Evolutionary conservation across 306 rosid species (phyloP), one percentile per base, ranked within the genome.

Genomic region (Astragalus glycyphyllos): DNA sequence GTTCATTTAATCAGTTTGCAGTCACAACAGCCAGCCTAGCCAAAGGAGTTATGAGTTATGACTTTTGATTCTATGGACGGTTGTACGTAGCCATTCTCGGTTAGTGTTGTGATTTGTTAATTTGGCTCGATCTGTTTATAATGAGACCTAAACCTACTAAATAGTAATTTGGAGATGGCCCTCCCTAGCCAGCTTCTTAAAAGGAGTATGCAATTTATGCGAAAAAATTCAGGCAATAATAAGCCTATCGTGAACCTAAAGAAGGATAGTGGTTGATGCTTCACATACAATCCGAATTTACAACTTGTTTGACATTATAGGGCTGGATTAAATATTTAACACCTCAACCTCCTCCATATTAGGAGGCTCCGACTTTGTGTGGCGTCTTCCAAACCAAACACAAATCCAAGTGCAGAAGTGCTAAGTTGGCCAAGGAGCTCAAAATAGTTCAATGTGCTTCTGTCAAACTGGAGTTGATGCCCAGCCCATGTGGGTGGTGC

Each of bases 101-200:
- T 26, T 20, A 4, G 53, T 16, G 34, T 32, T 9, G 69, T 50
- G 4, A 56, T 44, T 65, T 65, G 7, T 65, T n/a, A n/a, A n/a
- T n/a, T 26, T 29, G 7, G 29, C 16, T 66, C 45, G 56, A 45
- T 75, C 59, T 5, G 10, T 51, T 41, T 38, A 38, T 17, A 20
- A 37, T 7, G 26, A 62, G 64, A 73, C 45, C 38, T 45, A 12
- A 46, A 26, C 65, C 45, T 15, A 38, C 51, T 76, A 50, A 68
- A 48, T 48, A 49, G 58, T 51, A 23, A 59, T 48, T 56, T 9
- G 15, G 58, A 68, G 63, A 32, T 7, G 44, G 4, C 58, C 64
- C 46, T 50, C 55, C 14, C 2, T 10, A 23, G 38, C 57, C 49
- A 75, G 55, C 54, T 76, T 65, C 58, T 12, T 76, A 47, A 60